Base-by-base conservation (phyloP, 371 early-diverging fungal genomes). In the Nematocida displodere region DNA sequence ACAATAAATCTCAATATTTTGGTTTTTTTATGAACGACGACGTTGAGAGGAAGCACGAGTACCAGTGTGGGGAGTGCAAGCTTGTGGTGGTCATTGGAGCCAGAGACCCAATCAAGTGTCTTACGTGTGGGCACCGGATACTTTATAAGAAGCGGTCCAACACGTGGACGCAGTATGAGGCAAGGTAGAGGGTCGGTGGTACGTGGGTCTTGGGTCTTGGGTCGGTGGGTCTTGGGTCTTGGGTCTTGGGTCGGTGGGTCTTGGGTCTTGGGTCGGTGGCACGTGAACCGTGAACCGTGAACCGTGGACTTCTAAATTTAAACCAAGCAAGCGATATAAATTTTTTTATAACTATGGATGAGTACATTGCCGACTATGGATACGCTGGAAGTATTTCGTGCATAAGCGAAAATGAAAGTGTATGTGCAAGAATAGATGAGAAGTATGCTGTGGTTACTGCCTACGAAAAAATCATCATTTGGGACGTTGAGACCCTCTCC, bases 161-260 rank as follows among this genome's bases (percentile, higher is more conserved):
- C 20, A 33, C 75, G 53, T 76, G 77, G 63, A 53, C 65, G 52
- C 77, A 76, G 52, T 76, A 76, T 44, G 77, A 76, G 29, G 64
- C 77, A 15, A 24, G 76, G 40, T 76, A 76, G 61, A 39, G 22
- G 44, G n/a, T n/a, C n/a, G n/a, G n/a, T n/a, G n/a, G n/a, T n/a
- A n/a, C n/a, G n/a, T n/a, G n/a, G n/a, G n/a, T n/a, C n/a, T n/a
- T n/a, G n/a, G n/a, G n/a, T n/a, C n/a, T n/a, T n/a, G n/a, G n/a
- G n/a, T n/a, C n/a, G n/a, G n/a, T n/a, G n/a, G n/a, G n/a, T n/a
- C n/a, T n/a, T n/a, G n/a, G n/a, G n/a, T n/a, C n/a, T n/a, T n/a
- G n/a, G n/a, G n/a, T n/a, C n/a, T n/a, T n/a, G n/a, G n/a, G n/a
- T n/a, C n/a, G n/a, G n/a, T n/a, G n/a, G n/a, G n/a, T n/a, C n/a